Conservation (phyloP, 2,329 filamentous ascomycete species). For the Colletotrichum sp. region DNA sequence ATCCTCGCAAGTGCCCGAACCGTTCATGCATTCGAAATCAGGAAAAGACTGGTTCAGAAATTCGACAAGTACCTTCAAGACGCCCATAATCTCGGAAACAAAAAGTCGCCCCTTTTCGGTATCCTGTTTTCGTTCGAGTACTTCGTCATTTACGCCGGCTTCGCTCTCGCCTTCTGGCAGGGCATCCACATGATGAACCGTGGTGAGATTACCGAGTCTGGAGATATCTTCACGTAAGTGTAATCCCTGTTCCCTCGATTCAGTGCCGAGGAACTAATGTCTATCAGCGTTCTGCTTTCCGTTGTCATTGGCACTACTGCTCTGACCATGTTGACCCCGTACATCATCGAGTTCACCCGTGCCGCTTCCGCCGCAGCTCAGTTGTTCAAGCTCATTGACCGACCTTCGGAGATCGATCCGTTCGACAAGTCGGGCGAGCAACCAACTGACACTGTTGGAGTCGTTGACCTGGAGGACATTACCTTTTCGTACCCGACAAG, state of each 20-base stretch:
- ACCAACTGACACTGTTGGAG: constrained; percentile 32
- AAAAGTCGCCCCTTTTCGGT: constrained; percentile 42
- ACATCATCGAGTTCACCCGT: constrained; percentile 42
- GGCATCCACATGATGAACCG: constrained; percentile 41
- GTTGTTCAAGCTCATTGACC: constrained; percentile 43
- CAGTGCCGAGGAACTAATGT: background rate
- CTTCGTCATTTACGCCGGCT: constrained; percentile 46
- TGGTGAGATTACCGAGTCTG: constrained; percentile 41
- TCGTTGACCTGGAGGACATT: constrained; percentile 45
- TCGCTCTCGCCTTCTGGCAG: constrained; percentile 51
- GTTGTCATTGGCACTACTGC: constrained; percentile 42
- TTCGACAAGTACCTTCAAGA: constrained; percentile 43
- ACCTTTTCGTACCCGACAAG: constrained; percentile 50
- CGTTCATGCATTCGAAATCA: constrained; percentile 48
- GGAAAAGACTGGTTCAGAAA: constrained; percentile 39
- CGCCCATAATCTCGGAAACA: constrained; percentile 39
- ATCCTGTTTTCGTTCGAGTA: constrained; percentile 44
- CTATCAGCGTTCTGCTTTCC: constrained; percentile 39
- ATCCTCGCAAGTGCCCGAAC: constrained; percentile 43
- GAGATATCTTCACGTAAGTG: constrained; percentile 43
- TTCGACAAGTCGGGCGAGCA: constrained; percentile 35
- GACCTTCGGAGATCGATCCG: constrained; percentile 40
- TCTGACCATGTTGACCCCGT: constrained; percentile 40
- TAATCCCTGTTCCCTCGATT: too few relatives aligned
- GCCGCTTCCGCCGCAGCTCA: constrained; percentile 39